These are phyloP conservation scores for Monilinia polystroma DNA, from an alignment of 2,329 filamentous ascomycete species.

Conservation along the genomic window DNA sequence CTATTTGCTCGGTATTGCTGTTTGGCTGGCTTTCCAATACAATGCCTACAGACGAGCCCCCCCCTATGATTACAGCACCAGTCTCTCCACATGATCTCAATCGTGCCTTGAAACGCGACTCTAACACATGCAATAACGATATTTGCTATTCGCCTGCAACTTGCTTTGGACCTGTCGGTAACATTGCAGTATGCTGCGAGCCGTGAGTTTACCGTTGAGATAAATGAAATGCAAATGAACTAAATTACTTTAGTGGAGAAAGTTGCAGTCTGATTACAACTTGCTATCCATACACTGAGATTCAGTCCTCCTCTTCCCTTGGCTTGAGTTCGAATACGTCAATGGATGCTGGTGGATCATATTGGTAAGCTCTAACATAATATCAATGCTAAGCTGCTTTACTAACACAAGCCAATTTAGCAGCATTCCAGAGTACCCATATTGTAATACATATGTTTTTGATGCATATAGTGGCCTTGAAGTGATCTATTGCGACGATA, in stretches of 20 bases:
- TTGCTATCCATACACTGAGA: background rate
- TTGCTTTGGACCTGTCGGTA: background rate
- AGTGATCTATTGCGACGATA: background rate
- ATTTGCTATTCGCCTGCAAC: slow-evolving; percentile 1
- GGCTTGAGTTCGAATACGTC: background rate
- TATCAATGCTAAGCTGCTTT: background rate
- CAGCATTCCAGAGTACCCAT: background rate
- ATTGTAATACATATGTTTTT: background rate
- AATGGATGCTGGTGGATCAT: background rate
- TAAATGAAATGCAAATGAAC: background rate
- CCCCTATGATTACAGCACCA: slow-evolving; percentile 3
- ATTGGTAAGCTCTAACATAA: background rate
- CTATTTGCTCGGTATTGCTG: background rate
- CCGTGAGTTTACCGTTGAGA: background rate
- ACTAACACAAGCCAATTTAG: background rate
- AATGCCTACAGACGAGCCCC: background rate
- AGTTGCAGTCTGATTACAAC: background rate
- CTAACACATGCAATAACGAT: background rate
- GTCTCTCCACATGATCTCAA: background rate
- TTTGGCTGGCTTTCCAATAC: background rate
- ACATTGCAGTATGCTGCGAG: background rate
- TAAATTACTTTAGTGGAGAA: background rate
- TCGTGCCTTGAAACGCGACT: slow-evolving; percentile 3
- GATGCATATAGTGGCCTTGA: background rate
- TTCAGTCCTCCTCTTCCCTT: background rate